Conservation (phyloP, 1,284 basidiomycete species). For the Ustilago cynodontis region DNA sequence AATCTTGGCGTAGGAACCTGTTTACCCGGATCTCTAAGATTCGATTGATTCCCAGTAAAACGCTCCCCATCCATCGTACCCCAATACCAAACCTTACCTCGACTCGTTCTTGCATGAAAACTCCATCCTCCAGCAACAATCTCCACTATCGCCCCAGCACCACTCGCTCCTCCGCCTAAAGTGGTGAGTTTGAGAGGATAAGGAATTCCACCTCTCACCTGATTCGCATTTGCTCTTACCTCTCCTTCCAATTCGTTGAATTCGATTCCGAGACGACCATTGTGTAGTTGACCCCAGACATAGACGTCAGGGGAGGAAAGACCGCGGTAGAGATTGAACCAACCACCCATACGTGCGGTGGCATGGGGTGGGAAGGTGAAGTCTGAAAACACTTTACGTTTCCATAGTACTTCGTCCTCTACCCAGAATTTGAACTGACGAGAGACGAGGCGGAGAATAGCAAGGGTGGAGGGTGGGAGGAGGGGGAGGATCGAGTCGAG, state of each 20-base stretch:
- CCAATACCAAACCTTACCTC: slow-evolving; percentile 44
- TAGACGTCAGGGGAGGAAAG: slow-evolving; percentile 40
- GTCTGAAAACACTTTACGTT: slow-evolving; percentile 39
- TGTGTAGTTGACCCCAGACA: slow-evolving; percentile 42
- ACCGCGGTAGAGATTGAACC: slow-evolving; percentile 47
- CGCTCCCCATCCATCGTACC: slow-evolving; percentile 46
- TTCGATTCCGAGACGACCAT: slow-evolving; percentile 36
- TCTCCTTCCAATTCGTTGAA: neutral
- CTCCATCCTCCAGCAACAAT: slow-evolving; percentile 54
- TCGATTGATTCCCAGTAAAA: neutral
- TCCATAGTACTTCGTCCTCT: slow-evolving; percentile 51
- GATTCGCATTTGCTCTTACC: neutral
- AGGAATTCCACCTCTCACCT: slow-evolving; percentile 18
- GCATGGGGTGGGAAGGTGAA: slow-evolving; percentile 50
- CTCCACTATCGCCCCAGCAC: slow-evolving; percentile 21
- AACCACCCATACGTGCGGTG: slow-evolving; percentile 39
- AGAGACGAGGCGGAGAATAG: slow-evolving; percentile 26
- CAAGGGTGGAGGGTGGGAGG: slow-evolving; percentile 33
- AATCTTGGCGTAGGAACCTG: slow-evolving; percentile 1
- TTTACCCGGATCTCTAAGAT: slow-evolving; percentile 10
- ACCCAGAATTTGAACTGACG: slow-evolving; percentile 16
- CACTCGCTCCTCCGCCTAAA: neutral
- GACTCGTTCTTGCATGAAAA: slow-evolving; percentile 48
- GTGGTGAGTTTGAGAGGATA: slow-evolving; percentile 33
- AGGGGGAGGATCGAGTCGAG: slow-evolving; percentile 39